Evolutionary conservation across 2,329 filamentous ascomycete species (phyloP).

Genomic region (Penicillium brasilianum): DNA sequence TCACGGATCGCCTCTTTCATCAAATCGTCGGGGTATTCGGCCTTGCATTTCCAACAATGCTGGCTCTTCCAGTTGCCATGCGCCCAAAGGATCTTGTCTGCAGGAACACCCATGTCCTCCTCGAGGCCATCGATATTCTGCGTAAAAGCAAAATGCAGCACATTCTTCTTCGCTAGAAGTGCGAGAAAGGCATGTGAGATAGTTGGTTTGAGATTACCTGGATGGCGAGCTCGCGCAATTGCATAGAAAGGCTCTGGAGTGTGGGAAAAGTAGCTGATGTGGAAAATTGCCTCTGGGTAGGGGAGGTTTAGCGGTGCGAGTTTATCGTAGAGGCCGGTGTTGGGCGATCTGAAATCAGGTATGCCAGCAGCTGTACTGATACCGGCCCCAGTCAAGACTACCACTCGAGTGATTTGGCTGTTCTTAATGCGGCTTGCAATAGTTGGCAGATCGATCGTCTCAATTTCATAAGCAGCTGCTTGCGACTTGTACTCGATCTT

Average conservation of each 20-base stretch:
- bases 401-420: conserved; percentile 23
- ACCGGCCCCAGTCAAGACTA: conserved; percentile 68
- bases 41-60: conserved; percentile 79
- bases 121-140: conserved; percentile 94
- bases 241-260: conserved; percentile 85
- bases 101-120: conserved; percentile 76
- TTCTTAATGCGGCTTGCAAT: conserved; percentile 25
- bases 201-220: conserved; percentile 80
- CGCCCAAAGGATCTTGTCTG: conserved; percentile 76
- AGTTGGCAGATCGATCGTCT: conserved; percentile 10
- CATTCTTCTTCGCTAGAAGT: conserved; percentile 72
- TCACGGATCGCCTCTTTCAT: conserved; percentile 70
- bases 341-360: conserved; percentile 85
- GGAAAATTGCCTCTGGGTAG: conserved; percentile 84
- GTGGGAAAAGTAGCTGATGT: conserved; percentile 77
- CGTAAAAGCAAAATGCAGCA: conserved; percentile 82
- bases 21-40: conserved; percentile 66
- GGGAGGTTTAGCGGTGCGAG: conserved; percentile 78
- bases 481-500: neutral
- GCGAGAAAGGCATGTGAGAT: conserved; percentile 82
- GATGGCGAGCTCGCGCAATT: conserved; percentile 82
- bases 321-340: conserved; percentile 85
- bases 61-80: conserved; percentile 87
- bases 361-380: conserved; percentile 66
- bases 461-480: neutral